Conservation (phyloP, 2,329 filamentous ascomycete genomes). For the Colletotrichum eremochloae region DNA sequence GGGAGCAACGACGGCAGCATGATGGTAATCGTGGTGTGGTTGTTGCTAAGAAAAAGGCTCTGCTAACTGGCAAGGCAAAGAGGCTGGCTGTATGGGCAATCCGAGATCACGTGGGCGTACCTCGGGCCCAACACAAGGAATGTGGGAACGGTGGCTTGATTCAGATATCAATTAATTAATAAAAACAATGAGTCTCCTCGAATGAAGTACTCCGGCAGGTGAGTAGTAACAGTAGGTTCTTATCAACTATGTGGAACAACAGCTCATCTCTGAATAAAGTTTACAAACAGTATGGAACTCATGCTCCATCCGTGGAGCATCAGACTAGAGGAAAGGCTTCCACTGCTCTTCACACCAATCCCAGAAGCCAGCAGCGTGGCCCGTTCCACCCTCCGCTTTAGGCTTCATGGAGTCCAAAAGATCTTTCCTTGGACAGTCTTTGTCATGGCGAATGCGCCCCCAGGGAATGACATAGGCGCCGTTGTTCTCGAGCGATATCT, state of each 20-base stretch:
- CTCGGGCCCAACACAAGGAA: too few species aligned
- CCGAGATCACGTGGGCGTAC: too few species aligned
- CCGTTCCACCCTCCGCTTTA: slow-evolving; percentile 47
- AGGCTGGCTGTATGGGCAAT: too few species aligned
- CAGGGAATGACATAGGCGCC: slow-evolving; percentile 50
- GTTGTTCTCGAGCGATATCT: slow-evolving; percentile 50
- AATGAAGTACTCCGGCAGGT: neutral
- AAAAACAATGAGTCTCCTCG: neutral
- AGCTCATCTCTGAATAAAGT: neutral
- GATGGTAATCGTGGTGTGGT: too few species aligned
- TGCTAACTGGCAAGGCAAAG: too few species aligned
- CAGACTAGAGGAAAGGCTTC: slow-evolving; percentile 9
- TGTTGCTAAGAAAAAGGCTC: too few species aligned
- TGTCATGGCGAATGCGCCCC: slow-evolving; percentile 46
- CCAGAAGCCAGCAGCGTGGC: slow-evolving; percentile 47
- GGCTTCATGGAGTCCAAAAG: slow-evolving; percentile 47
- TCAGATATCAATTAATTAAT: neutral
- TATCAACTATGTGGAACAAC: neutral
- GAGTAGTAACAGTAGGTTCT: neutral
- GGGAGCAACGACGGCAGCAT: too few species aligned
- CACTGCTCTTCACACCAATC: slow-evolving; percentile 47
- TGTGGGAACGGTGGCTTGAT: too few species aligned
- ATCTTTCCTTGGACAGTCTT: slow-evolving; percentile 45
- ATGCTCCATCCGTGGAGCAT: neutral
- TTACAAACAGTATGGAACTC: too few species aligned